These are phyloP conservation scores for Abelmoschus esculentus DNA, from an alignment of 345 rosid species.

Conservation along the genomic window DNA sequence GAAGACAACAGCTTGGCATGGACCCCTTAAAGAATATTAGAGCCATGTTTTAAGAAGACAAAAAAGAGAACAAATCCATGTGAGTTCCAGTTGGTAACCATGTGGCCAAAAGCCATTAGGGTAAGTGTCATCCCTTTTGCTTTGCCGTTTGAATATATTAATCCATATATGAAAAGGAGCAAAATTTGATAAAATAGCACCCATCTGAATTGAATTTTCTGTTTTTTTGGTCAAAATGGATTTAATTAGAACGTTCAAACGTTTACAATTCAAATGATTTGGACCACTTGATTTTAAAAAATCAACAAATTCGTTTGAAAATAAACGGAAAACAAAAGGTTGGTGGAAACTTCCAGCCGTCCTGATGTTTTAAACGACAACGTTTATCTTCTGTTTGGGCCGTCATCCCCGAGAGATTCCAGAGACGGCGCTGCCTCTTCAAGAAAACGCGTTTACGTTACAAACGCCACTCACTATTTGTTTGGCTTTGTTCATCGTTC, in stretches of 20 bases:
- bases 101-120: background rate
- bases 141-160: too few species aligned
- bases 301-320: too few species aligned
- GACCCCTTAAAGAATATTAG: background rate
- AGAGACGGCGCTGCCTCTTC: constrained; percentile 12
- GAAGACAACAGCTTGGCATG: background rate
- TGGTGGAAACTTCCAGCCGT: background rate
- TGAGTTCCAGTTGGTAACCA: background rate
- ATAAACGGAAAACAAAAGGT: too few species aligned
- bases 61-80: background rate
- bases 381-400: background rate
- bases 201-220: background rate
- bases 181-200: background rate
- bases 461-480: background rate
- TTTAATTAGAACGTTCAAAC: too few species aligned
- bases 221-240: too few species aligned
- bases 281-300: too few species aligned
- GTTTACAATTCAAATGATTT: too few species aligned
- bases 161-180: too few species aligned
- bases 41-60: background rate
- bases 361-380: background rate
- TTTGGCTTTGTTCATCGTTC: background rate
- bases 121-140: background rate
- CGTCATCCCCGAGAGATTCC: background rate
- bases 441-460: background rate